A percentile compares a stretch with the other conserved stretches of the same genome.
phyloP scores from a whole-genome alignment of 441 rosid species.

The Flueggea neowawraea region DNA sequence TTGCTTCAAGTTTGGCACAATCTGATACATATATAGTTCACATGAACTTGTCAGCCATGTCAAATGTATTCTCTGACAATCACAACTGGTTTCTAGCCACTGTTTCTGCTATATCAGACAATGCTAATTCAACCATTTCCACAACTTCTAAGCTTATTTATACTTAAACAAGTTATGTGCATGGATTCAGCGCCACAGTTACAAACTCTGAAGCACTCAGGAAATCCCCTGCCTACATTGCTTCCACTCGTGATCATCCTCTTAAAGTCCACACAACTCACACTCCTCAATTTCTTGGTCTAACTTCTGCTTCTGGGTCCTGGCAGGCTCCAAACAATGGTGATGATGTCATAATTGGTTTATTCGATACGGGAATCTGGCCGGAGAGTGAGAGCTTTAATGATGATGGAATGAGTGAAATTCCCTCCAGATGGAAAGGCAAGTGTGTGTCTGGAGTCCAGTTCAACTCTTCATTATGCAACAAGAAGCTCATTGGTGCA shows the following conservation, averaged over 20 bases:
- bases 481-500: conserved; percentile 65
- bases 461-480: conserved; percentile 39
- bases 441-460: conserved; percentile 38
- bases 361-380: conserved; percentile 72
- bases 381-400: conserved; percentile 70
- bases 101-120: conserved; percentile 33
- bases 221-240: conserved; percentile 40
- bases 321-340: conserved; percentile 71
- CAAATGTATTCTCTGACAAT: conserved; percentile 43
- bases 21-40: conserved; percentile 46
- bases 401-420: conserved; percentile 47
- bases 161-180: conserved; percentile 36
- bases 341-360: conserved; percentile 60
- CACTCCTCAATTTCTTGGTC: conserved; percentile 66
- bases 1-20: conserved; percentile 10
- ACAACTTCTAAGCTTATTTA: conserved; percentile 33
- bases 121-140: not conserved
- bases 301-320: conserved; percentile 49
- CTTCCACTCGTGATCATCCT: conserved; percentile 38
- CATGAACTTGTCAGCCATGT: conserved; percentile 58
- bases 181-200: conserved; percentile 55
- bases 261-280: conserved; percentile 64
- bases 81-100: conserved; percentile 48
- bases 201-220: conserved; percentile 34
- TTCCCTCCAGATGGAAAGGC: conserved; percentile 72